phyloP scores from a whole-genome alignment of 164 flowering plant species.

The Cinnamomum micranthum region DNA sequence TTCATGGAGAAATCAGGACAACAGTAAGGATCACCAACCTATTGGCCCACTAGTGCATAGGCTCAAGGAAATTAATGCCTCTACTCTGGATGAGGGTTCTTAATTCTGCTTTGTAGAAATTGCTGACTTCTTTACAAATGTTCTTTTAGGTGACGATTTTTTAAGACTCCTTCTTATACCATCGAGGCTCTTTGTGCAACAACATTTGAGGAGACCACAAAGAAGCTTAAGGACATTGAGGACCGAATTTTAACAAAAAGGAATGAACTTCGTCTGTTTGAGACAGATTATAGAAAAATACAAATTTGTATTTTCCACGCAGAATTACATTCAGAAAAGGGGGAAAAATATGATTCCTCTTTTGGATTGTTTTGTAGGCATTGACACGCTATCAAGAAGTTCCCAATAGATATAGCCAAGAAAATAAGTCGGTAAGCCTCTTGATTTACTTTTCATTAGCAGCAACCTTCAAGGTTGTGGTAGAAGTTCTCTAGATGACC shows the following conservation, averaged over 20 bases:
- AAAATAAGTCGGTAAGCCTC: conserved; percentile 79
- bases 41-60: too few relatives aligned
- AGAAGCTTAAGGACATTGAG: conserved; percentile 83
- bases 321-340: background rate
- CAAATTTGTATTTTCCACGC: background rate
- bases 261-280: conserved; percentile 90
- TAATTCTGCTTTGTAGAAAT: too few relatives aligned
- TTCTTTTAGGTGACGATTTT: conserved; percentile 82
- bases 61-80: too few relatives aligned
- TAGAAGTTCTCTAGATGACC: background rate
- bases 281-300: conserved; percentile 87
- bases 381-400: conserved; percentile 93
- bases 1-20: too few relatives aligned
- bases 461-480: background rate
- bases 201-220: conserved; percentile 71
- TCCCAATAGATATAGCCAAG: conserved; percentile 79
- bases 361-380: conserved; percentile 49
- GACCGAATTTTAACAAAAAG: conserved; percentile 85
- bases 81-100: too few relatives aligned
- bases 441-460: background rate
- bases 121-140: conserved; percentile 8
- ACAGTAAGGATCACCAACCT: too few relatives aligned
- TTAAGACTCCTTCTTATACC: conserved; percentile 86
- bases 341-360: background rate
- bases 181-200: conserved; percentile 94